Evolutionary conservation across 768 basidiomycete genomes (phyloP).

Genomic region (Auricularia heimuer): DNA sequence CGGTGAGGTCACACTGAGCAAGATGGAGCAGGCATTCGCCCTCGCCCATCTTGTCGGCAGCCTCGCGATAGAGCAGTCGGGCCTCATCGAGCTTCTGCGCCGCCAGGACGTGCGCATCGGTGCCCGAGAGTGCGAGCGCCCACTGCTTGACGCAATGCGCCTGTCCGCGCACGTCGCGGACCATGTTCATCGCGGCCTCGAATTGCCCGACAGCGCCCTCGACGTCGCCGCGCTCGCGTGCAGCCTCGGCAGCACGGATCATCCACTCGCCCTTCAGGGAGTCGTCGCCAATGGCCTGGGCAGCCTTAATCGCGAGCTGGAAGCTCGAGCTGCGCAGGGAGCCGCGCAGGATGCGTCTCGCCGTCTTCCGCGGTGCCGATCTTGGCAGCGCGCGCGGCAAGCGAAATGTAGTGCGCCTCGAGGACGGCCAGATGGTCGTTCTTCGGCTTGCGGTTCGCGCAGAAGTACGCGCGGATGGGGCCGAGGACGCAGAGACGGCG

Average conservation of each 20-base stretch:
- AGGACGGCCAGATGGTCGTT: neutral
- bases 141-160: slow-evolving; percentile 2
- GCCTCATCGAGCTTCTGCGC: neutral
- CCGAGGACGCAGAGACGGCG: neutral
- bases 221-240: neutral
- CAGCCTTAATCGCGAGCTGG: neutral
- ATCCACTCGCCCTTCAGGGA: neutral
- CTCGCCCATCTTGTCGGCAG: neutral
- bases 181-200: neutral
- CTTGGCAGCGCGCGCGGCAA: neutral
- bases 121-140: neutral
- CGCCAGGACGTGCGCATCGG: neutral
- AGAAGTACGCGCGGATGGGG: neutral
- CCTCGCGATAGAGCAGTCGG: neutral
- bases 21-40: slow-evolving; percentile 1
- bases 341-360: neutral
- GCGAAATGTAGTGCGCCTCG: neutral
- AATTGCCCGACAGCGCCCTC: neutral
- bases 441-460: neutral
- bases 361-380: neutral
- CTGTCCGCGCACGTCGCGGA: neutral
- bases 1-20: neutral
- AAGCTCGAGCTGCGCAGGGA: neutral
- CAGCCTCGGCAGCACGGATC: neutral
- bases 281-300: neutral